Base-by-base conservation (phyloP, 768 basidiomycete species). In the Leccinum variicolor region DNA sequence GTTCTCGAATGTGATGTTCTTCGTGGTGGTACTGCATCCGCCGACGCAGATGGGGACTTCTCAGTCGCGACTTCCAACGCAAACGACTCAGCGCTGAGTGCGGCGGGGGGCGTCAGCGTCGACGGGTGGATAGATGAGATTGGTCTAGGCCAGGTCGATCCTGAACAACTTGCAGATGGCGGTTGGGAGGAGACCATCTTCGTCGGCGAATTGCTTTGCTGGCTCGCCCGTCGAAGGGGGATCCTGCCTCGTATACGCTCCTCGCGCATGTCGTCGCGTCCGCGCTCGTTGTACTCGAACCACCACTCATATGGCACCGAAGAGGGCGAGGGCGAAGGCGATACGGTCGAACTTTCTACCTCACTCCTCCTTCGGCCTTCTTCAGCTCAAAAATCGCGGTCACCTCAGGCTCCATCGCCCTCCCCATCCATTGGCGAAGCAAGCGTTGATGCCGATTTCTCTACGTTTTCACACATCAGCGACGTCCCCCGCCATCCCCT, bases 1-100 rank as follows among this genome's bases (percentile, higher is more conserved):
- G 81, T 90, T 6, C 76, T 92, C 6, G 85, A 89, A 59, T 79
- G 75, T 29, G 89, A 91, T 59, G 71, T 90, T 34, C 65, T 91
- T 14, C 68, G 73, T 43, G 70, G 72, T 52, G 84, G 88, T 54
- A 79, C 89, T 8, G 39, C 55, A 14, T 2, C 52, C 4, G 13
- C 19, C 21, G 26, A 53, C 41, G 21, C 29, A 25, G 46, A 49
- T 28, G 19, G 29, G 11, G 61, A 63, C 0, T 46, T 50, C 53
- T 62, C 62, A 15, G 6, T 63, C 5, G 53, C 33, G 2, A 31
- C 43, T 4, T 58, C 64, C 34, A 62, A 50, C 29, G 84, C n/a
- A 66, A 75, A 62, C 19, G 68, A 69, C 14, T 65, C 66, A 1
- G 25, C 33, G 7, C 28, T 63, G 0, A 41, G 31, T 0, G 68